These are phyloP conservation scores for Orbilia quercus DNA, from an alignment of 2,329 filamentous ascomycete genomes.

Conservation along the genomic window DNA sequence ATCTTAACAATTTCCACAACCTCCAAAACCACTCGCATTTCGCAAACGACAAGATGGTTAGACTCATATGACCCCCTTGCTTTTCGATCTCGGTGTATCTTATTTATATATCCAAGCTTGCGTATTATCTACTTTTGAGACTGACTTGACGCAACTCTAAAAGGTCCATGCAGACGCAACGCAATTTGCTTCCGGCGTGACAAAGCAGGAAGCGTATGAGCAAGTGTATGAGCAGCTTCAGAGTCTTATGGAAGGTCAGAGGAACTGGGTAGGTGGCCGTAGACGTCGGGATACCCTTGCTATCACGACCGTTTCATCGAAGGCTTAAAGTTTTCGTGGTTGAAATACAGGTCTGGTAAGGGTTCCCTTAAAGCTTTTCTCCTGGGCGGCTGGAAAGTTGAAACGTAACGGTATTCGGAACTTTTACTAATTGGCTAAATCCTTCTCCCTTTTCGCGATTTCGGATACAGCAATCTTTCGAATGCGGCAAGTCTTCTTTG, in stretches of 20 bases:
- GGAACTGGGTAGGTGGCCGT: conserved; percentile 76
- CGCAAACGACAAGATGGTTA: conserved; percentile 22
- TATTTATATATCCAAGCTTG: not conserved
- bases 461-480: conserved; percentile 82
- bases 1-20: not conserved
- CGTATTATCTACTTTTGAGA: conserved; percentile 3
- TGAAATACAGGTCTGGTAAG: conserved; percentile 29
- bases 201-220: conserved; percentile 77
- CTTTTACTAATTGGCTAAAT: conserved; percentile 1
- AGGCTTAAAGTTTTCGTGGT: conserved; percentile 26
- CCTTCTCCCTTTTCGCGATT: too few relatives aligned
- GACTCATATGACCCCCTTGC: not conserved
- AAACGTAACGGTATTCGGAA: conserved; percentile 3
- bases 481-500: conserved; percentile 81
- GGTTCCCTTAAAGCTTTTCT: not conserved
- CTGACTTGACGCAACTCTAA: not conserved
- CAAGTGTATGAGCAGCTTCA: conserved; percentile 78
- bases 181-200: conserved; percentile 74
- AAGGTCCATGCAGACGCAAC: conserved; percentile 83
- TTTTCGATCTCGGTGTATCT: conserved; percentile 7
- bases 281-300: conserved; percentile 6
- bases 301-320: conserved; percentile 50
- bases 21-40: not conserved
- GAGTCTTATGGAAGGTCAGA: conserved; percentile 76
- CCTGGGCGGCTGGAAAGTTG: not conserved